phyloP scores from a whole-genome alignment of 305 asterid species.

The Rubia peregrina region DNA sequence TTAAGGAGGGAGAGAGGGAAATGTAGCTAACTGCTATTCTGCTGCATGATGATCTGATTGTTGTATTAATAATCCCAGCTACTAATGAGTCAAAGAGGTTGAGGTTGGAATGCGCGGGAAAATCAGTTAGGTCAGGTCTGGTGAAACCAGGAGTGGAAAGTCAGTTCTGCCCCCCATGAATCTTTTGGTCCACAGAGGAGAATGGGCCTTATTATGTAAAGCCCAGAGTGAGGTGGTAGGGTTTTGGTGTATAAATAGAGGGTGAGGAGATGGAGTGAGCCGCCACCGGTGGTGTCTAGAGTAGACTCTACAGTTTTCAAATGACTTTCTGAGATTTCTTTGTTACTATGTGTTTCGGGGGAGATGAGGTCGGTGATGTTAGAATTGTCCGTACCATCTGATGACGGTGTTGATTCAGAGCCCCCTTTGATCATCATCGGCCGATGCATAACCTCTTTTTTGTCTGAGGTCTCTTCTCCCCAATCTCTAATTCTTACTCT shows the following conservation, averaged over 20 bases:
- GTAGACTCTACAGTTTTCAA: no score
- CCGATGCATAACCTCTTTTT: slow-evolving; percentile 9
- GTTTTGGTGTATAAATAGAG: neutral
- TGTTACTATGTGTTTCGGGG: neutral
- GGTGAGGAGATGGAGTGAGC: neutral
- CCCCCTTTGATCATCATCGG: neutral
- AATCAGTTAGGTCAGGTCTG: neutral
- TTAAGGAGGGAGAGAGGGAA: no score
- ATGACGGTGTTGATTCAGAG: slow-evolving; percentile 12
- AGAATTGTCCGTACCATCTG: slow-evolving; percentile 75
- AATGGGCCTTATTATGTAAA: neutral
- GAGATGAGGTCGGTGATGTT: slow-evolving; percentile 37
- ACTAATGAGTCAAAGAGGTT: no score
- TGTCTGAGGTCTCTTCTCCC: slow-evolving; percentile 38
- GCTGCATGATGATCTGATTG: no score
- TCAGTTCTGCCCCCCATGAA: neutral
- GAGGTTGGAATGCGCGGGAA: neutral
- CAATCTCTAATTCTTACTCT: neutral
- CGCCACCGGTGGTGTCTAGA: neutral
- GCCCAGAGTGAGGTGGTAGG: neutral
- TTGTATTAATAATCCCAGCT: no score
- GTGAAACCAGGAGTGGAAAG: neutral
- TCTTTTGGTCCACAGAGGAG: neutral
- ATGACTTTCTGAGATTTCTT: no score
- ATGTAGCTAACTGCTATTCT: no score